Evolutionary conservation across 2,329 filamentous ascomycete genomes (phyloP).

Genomic region (Raffaelea ambrosiae): DNA sequence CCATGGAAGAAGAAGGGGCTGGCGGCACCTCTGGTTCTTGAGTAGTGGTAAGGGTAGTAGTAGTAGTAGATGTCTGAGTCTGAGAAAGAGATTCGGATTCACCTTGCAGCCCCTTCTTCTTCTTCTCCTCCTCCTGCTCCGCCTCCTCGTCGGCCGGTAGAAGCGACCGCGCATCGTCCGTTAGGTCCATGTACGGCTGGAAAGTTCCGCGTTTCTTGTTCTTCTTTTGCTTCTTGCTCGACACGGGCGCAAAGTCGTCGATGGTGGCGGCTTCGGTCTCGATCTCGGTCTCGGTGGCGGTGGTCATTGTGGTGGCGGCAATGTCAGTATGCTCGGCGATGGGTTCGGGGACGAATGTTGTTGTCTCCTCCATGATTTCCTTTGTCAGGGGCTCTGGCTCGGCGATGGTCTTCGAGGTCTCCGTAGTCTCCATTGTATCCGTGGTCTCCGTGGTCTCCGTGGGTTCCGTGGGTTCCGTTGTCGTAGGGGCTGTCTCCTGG

Average conservation of each 20-base stretch:
- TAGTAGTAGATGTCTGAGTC: too few species aligned
- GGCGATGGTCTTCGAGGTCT: too few species aligned
- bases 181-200: constrained; percentile 1
- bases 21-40: constrained; percentile 3
- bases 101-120: constrained; percentile 20
- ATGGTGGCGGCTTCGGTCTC: neutral
- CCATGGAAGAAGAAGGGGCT: constrained; percentile 5
- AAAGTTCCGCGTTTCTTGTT: constrained; percentile 4
- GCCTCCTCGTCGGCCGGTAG: neutral
- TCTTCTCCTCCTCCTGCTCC: constrained; percentile 18
- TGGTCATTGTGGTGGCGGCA: too few species aligned
- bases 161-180: constrained; percentile 1
- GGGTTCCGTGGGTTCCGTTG: too few species aligned
- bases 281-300: too few species aligned
- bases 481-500: too few species aligned
- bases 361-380: too few species aligned
- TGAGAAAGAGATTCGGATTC: neutral
- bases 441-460: too few species aligned
- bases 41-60: neutral
- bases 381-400: too few species aligned
- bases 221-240: neutral
- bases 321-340: neutral
- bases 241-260: neutral
- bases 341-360: neutral
- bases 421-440: too few species aligned